phyloP scores from a whole-genome alignment of 192 early-diverging fungal genomes.

The Backusella luteola region DNA sequence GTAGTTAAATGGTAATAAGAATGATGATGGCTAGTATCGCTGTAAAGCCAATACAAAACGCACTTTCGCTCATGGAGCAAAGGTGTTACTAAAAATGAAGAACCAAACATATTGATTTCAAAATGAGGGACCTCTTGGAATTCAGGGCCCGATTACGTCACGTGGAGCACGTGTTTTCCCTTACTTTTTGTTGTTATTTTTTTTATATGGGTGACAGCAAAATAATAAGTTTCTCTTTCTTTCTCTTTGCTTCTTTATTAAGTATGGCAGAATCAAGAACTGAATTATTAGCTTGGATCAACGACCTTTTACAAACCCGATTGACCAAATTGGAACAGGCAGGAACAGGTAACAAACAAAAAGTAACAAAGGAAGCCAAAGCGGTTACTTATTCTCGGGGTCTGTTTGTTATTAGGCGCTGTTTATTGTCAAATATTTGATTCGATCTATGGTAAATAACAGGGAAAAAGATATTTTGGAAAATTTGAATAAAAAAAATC shows the following conservation, averaged over 20 bases:
- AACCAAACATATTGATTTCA: neutral
- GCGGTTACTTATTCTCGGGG: neutral
- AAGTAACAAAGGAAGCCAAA: neutral
- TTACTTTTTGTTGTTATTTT: conserved; percentile 4
- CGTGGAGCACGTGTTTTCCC: neutral
- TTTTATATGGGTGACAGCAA: conserved; percentile 7
- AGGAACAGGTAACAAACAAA: conserved; percentile 70
- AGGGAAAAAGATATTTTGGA: neutral
- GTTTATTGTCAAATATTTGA: conserved; percentile 67
- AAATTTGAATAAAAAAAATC: neutral
- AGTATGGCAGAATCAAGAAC: conserved; percentile 77
- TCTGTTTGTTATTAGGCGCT: conserved; percentile 43
- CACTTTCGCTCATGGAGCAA: too few relatives aligned
- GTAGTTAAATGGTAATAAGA: too few relatives aligned
- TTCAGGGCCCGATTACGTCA: neutral
- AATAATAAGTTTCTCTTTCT: conserved; percentile 4
- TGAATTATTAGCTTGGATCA: conserved; percentile 91
- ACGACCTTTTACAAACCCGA: conserved; percentile 83
- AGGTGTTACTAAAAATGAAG: too few relatives aligned
- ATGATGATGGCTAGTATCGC: too few relatives aligned
- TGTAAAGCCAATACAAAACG: too few relatives aligned
- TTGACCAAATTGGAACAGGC: conserved; percentile 92
- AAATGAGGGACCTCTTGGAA: neutral
- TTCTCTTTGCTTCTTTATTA: conserved; percentile 1
- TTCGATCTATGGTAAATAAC: conserved; percentile 55